phyloP scores from a whole-genome alignment of 2,329 filamentous ascomycete species.

The Xylaria sp. region DNA sequence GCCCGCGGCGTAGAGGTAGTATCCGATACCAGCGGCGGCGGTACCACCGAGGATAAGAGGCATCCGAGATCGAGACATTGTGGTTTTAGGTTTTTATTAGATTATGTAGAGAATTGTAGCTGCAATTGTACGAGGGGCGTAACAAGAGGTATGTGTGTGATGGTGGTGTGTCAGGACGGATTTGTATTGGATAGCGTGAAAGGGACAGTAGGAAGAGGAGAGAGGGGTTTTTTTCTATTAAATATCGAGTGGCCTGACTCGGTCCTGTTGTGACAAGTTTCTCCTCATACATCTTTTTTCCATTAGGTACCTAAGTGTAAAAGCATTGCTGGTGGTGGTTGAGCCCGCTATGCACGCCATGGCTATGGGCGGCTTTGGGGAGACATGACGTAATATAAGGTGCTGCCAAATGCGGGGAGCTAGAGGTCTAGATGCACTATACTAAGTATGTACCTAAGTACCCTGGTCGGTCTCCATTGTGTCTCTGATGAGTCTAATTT shows the following conservation, averaged over 20 bases:
- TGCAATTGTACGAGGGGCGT: background rate
- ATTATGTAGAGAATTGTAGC: constrained; percentile 3
- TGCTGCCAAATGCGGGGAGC: constrained; percentile 30
- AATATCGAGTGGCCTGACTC: constrained; percentile 30
- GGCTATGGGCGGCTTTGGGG: background rate
- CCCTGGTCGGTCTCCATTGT: constrained; percentile 2
- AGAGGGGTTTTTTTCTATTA: constrained; percentile 29
- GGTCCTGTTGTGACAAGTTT: constrained; percentile 8
- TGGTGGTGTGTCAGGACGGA: constrained; percentile 24
- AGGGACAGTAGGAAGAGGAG: constrained; percentile 6
- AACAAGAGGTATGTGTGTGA: constrained; percentile 3
- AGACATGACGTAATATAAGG: constrained; percentile 28
- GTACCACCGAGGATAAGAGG: constrained; percentile 65
- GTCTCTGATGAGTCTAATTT: background rate
- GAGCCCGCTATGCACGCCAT: constrained; percentile 1
- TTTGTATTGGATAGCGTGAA: constrained; percentile 25
- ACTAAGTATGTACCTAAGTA: background rate
- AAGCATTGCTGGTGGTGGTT: constrained; percentile 17
- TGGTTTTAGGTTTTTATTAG: constrained; percentile 9
- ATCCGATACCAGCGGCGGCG: constrained; percentile 76
- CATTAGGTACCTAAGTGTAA: background rate
- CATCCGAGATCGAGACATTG: constrained; percentile 34
- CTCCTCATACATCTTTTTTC: background rate
- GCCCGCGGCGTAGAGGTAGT: constrained; percentile 91
- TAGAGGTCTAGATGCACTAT: background rate